A percentile compares a stretch with the other conserved stretches of the same genome.
These are phyloP conservation scores for Chytriomyces hyalinus DNA, from an alignment of 192 early-diverging fungal genomes.

Conservation along the genomic window DNA sequence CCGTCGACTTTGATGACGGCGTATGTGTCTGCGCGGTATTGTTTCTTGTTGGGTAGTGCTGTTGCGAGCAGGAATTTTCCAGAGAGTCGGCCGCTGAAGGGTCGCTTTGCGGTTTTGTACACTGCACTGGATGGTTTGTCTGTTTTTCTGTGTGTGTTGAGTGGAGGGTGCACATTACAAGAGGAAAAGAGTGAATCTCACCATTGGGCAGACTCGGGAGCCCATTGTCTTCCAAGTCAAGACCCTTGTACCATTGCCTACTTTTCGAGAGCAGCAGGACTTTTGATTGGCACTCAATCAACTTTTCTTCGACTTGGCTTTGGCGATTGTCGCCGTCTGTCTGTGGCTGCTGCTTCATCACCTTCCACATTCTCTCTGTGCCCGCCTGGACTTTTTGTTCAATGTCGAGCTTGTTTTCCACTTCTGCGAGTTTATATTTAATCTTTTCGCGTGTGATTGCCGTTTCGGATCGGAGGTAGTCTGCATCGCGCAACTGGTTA, in stretches of 20 bases:
- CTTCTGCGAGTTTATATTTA: conserved; percentile 78
- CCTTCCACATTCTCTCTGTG: conserved; percentile 69
- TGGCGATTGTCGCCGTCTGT: conserved; percentile 36
- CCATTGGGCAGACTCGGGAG: not conserved
- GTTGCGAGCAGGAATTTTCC: conserved; percentile 43
- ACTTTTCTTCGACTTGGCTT: conserved; percentile 47
- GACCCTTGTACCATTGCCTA: conserved; percentile 82
- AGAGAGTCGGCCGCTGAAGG: conserved; percentile 44
- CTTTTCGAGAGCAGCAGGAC: conserved; percentile 49
- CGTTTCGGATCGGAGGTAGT: conserved; percentile 53
- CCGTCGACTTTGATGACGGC: conserved; percentile 87
- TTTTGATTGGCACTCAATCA: conserved; percentile 54
- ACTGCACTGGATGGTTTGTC: conserved; percentile 37
- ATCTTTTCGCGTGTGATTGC: conserved; percentile 58
- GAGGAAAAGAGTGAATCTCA: not conserved
- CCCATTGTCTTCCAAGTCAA: conserved; percentile 77
- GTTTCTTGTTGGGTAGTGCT: conserved; percentile 56
- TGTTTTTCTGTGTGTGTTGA: too few species aligned
- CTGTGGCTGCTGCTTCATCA: conserved; percentile 19
- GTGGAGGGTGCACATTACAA: too few species aligned
- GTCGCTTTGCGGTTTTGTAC: conserved; percentile 40
- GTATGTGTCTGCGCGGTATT: conserved; percentile 67
- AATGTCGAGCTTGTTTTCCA: conserved; percentile 89
- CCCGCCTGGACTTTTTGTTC: conserved; percentile 92
- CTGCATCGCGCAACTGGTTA: conserved; percentile 28